Conservation (phyloP, 2,329 filamentous ascomycete genomes). For the Phoma sp. region DNA sequence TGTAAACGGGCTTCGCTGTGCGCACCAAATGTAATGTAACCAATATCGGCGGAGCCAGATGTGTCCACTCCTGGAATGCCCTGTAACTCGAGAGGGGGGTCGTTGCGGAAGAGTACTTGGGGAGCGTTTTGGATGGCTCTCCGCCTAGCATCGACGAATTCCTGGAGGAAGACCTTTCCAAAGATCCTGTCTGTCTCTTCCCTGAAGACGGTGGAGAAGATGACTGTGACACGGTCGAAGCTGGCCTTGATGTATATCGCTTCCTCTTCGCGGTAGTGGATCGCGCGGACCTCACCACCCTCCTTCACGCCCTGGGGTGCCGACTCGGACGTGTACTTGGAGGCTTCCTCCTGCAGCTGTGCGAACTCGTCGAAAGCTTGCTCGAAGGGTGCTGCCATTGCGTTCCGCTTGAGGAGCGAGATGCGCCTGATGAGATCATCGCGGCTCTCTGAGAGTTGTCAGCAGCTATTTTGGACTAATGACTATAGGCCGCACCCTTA, state of each 20-base stretch:
- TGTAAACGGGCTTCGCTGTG: slow-evolving; percentile 20
- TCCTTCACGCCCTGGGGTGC: slow-evolving; percentile 90
- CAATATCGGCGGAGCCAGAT: slow-evolving; percentile 82
- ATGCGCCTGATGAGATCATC: slow-evolving; percentile 88
- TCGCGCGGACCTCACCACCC: slow-evolving; percentile 91
- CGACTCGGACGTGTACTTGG: slow-evolving; percentile 90
- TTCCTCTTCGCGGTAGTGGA: slow-evolving; percentile 98
- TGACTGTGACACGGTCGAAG: slow-evolving; percentile 96
- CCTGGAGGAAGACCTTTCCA: slow-evolving; percentile 97
- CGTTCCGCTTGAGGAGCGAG: slow-evolving; percentile 93
- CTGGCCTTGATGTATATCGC: slow-evolving; percentile 98
- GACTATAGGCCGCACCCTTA: slow-evolving; percentile 62
- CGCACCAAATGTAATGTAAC: slow-evolving; percentile 97
- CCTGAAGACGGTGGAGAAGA: slow-evolving; percentile 97
- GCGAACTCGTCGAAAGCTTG: slow-evolving; percentile 95
- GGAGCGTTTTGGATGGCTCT: slow-evolving; percentile 98
- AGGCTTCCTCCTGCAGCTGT: slow-evolving; percentile 83
- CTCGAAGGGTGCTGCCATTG: slow-evolving; percentile 98
- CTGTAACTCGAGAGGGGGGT: slow-evolving; percentile 90
- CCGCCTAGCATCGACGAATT: slow-evolving; percentile 95
- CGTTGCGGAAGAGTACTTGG: slow-evolving; percentile 94
- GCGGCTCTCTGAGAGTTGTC: slow-evolving; percentile 69
- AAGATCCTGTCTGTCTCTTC: slow-evolving; percentile 98
- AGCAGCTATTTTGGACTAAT: slow-evolving; percentile 18
- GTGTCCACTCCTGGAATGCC: slow-evolving; percentile 79